Conservation (phyloP, 1,139 yeast genomes). For the Hansenula sp. region DNA sequence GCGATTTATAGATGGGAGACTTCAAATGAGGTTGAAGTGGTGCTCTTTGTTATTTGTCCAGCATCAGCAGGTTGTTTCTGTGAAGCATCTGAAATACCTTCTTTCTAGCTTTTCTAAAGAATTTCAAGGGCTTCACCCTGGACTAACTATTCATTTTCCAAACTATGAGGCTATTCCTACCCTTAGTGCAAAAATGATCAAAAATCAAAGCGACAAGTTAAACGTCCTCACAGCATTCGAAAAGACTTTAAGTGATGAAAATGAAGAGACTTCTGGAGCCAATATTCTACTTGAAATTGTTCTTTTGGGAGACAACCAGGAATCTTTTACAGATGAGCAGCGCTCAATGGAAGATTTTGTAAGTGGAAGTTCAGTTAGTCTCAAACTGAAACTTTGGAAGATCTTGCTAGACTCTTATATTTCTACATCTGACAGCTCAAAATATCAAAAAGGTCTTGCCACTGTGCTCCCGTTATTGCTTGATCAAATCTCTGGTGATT, state of each 20-base stretch:
- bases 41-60: slow-evolving; percentile 33
- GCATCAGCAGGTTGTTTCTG: slow-evolving; percentile 20
- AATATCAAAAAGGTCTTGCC: slow-evolving; percentile 53
- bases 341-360: slow-evolving; percentile 57
- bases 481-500: slow-evolving; percentile 31
- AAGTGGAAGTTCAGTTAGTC: slow-evolving; percentile 55
- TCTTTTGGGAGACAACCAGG: slow-evolving; percentile 24
- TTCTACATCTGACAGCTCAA: slow-evolving; percentile 32
- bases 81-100: slow-evolving; percentile 14
- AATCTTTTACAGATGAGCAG: slow-evolving; percentile 28
- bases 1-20: neutral
- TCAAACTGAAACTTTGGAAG: slow-evolving; percentile 74
- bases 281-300: slow-evolving; percentile 53
- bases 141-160: slow-evolving; percentile 23
- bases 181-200: slow-evolving; percentile 46
- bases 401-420: slow-evolving; percentile 61
- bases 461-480: slow-evolving; percentile 41
- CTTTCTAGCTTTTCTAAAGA: slow-evolving; percentile 23
- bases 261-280: slow-evolving; percentile 29
- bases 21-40: slow-evolving; percentile 34
- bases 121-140: slow-evolving; percentile 16
- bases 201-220: slow-evolving; percentile 60
- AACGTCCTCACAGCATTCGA: slow-evolving; percentile 67
- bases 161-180: slow-evolving; percentile 61
- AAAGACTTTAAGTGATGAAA: slow-evolving; percentile 39